Base-by-base conservation (phyloP, 805 yeast species). In the Phaffomyces thermotolerans region DNA sequence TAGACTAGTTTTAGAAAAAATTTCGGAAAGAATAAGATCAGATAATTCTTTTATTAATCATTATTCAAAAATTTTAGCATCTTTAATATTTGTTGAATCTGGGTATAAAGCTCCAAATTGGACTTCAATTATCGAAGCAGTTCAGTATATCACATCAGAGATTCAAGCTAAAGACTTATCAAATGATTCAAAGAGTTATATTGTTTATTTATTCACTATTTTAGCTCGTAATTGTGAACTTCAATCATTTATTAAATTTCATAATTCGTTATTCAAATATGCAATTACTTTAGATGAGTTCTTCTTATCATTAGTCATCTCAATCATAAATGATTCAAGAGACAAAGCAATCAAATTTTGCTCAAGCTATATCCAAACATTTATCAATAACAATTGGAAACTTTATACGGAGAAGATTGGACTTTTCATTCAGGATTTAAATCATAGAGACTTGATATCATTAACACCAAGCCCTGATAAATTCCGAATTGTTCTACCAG, bases 61-160 rank as follows among this genome's bases (percentile, higher is more conserved):
- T 31, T 51, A 46, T 41, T 22, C 50, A 17, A 65, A 69, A 8
- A 58, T 79, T 3, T 51, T 80, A 34, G 58, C 72, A 1, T 60
- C 81, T 0, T 56, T 83, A 40, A 58, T 72, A 0, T 84, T 81
- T 60, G 79, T 85, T 3, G 90, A 83, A 47, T 78, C 87, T 38
- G 93, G 93, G 53, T 73, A 62, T 47, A 81, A 79, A 53, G 71
- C 82, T 4, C 54, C 68, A 2, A 63, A 69, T 48, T 84, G 91
- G 91, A 41, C 45, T 3, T 15, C 38, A 4, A 48, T 63, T 3
- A 50, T 55, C 6, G 39, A 43, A 5, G 48, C 69, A 25, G 39
- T 64, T 10, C 46, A 49, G 3, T 37, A 42, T 17, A 32, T 49
- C 17, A 27, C 54, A 7, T 23, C 34, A 4, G 37, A 38, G 8